phyloP scores from a whole-genome alignment of 306 rosid species.

The Arachis stenosperma region DNA sequence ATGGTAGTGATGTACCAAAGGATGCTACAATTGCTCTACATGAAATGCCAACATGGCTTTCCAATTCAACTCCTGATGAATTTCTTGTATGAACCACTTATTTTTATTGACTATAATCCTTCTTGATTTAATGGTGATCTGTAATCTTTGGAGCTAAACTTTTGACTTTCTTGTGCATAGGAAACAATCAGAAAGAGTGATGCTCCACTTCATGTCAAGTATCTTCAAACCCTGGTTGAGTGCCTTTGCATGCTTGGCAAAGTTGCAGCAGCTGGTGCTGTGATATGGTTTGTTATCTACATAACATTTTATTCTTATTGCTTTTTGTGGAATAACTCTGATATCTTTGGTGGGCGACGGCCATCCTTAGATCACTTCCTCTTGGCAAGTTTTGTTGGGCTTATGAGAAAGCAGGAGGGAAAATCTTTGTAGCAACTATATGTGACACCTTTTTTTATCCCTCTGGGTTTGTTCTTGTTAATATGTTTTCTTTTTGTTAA shows the following conservation, averaged over 20 bases:
- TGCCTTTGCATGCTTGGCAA: constrained; percentile 97
- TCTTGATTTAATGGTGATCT: constrained; percentile 35
- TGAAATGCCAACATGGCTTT: constrained; percentile 94
- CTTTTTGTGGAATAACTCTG: too few relatives aligned
- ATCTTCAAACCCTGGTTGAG: constrained; percentile 96
- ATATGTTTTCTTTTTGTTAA: too few relatives aligned
- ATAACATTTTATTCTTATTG: constrained; percentile 31
- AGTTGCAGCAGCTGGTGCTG: constrained; percentile 98
- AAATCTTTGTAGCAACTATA: too few relatives aligned
- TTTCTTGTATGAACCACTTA: constrained; percentile 77
- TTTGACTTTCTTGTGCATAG: constrained; percentile 52
- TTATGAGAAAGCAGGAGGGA: too few relatives aligned
- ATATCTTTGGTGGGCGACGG: too few relatives aligned
- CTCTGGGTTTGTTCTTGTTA: too few relatives aligned
- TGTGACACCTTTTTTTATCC: too few relatives aligned
- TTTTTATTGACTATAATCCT: constrained; percentile 28
- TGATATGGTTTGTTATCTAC: constrained; percentile 79
- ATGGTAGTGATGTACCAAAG: constrained; percentile 63
- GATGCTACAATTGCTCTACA: constrained; percentile 57
- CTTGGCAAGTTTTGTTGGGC: too few relatives aligned
- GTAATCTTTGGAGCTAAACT: constrained; percentile 43
- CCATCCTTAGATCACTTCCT: too few relatives aligned
- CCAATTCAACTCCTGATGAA: constrained; percentile 91
- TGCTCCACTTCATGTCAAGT: constrained; percentile 87
- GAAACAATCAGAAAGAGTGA: constrained; percentile 91